Conservation (phyloP, 177 flowering plant species). For the Vitis hybrid region DNA sequence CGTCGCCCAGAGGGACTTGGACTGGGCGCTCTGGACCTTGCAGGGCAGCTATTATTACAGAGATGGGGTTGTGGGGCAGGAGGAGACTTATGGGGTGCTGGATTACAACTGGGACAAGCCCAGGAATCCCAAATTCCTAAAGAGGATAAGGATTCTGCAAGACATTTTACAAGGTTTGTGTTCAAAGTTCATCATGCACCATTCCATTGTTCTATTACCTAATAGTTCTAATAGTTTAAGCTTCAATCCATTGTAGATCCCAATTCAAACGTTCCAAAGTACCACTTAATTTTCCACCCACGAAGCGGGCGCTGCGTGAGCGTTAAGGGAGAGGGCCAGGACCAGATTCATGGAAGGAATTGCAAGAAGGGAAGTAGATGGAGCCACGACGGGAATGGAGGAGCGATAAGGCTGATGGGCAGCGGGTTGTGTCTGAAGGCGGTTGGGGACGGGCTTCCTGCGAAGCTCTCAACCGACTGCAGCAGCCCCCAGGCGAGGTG, state of each 20-base stretch:
- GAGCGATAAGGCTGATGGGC: background rate
- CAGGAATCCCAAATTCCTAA: conserved; percentile 19
- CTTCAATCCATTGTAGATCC: conserved; percentile 30
- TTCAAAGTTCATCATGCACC: background rate
- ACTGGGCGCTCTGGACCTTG: conserved; percentile 52
- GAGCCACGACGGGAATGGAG: conserved; percentile 12
- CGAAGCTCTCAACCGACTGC: conserved; percentile 5
- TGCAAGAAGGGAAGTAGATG: conserved; percentile 30
- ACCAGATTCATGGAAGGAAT: conserved; percentile 9
- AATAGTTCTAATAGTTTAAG: background rate
- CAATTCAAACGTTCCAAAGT: conserved; percentile 7
- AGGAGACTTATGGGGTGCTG: conserved; percentile 40
- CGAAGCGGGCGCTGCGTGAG: conserved; percentile 31
- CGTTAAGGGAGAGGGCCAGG: background rate
- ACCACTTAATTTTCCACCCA: conserved; percentile 40
- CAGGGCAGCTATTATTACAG: conserved; percentile 43
- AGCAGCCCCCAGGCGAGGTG: conserved; percentile 3
- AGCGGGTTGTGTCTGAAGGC: conserved; percentile 2
- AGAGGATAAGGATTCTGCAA: conserved; percentile 20
- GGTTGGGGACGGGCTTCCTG: conserved; percentile 3
- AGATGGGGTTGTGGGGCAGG: conserved; percentile 12
- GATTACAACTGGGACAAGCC: conserved; percentile 21
- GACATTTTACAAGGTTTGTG: conserved; percentile 21
- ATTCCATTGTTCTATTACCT: background rate
- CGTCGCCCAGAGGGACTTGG: conserved; percentile 35